phyloP scores from a whole-genome alignment of 495 filamentous ascomycete species.

The Trichoderma asperelloides region DNA sequence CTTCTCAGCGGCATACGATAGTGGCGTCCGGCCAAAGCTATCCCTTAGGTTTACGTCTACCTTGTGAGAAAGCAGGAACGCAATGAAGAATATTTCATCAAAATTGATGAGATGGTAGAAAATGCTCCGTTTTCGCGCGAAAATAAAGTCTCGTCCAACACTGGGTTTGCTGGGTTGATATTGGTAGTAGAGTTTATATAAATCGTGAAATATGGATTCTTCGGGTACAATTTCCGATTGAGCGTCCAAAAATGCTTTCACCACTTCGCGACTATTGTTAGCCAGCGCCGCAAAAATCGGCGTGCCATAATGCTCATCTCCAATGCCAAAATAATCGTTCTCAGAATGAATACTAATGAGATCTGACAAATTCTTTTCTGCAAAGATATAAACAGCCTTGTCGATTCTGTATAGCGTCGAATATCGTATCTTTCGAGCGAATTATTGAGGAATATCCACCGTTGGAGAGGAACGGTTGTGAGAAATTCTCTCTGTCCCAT shows the following conservation, averaged over 20 bases:
- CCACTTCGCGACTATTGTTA: slow-evolving; percentile 17
- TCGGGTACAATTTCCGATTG: no score
- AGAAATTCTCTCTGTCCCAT: slow-evolving; percentile 34
- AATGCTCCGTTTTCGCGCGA: background rate
- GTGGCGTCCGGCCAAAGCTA: background rate
- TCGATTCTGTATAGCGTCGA: slow-evolving; percentile 23
- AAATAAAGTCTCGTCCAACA: background rate
- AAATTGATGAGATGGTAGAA: background rate
- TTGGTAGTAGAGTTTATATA: background rate
- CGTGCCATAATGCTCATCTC: slow-evolving; percentile 28
- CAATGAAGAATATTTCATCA: background rate
- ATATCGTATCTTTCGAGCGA: slow-evolving; percentile 12
- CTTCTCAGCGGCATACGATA: background rate
- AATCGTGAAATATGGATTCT: background rate
- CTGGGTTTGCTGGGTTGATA: background rate
- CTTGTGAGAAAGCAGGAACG: background rate
- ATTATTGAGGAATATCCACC: slow-evolving; percentile 35
- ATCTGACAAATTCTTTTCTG: slow-evolving; percentile 29
- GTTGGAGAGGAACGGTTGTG: slow-evolving; percentile 18
- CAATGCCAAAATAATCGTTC: slow-evolving; percentile 19
- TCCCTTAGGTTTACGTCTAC: background rate
- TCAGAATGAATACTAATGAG: slow-evolving; percentile 27
- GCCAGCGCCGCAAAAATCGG: slow-evolving; percentile 39
- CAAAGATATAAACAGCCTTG: slow-evolving; percentile 39
- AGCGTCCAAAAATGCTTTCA: slow-evolving; percentile 20